phyloP scores from a whole-genome alignment of 2,329 filamentous ascomycete species.

The Mycocentrospora acerina region DNA sequence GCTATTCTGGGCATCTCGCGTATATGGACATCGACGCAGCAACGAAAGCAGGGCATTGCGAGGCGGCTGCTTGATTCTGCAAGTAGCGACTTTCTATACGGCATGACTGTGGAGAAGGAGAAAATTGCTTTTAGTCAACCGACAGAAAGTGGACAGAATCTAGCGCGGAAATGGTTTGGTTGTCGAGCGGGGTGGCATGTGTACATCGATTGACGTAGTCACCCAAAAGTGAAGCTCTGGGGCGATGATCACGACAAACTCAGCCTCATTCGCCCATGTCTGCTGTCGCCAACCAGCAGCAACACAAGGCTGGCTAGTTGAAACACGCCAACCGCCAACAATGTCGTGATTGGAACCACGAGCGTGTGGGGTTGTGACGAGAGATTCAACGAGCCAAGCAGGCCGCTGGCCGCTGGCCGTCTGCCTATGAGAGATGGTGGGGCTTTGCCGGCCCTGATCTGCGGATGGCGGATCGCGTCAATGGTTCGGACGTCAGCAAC shows the following conservation, averaged over 20 bases:
- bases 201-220: constrained; percentile 55
- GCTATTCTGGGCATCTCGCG: constrained; percentile 64
- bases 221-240: no score
- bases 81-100: constrained; percentile 57
- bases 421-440: constrained; percentile 18
- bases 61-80: constrained; percentile 59
- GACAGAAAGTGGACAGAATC: constrained; percentile 60
- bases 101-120: constrained; percentile 56
- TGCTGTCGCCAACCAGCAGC: no score
- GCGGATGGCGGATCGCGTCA: constrained; percentile 18
- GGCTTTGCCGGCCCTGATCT: constrained; percentile 25
- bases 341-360: no score
- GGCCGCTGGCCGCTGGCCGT: no score
- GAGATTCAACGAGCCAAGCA: constrained; percentile 3
- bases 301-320: no score
- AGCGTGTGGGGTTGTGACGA: background rate
- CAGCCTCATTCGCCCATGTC: background rate
- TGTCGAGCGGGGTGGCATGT: constrained; percentile 60
- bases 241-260: constrained; percentile 1
- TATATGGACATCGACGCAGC: constrained; percentile 63
- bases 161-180: constrained; percentile 62
- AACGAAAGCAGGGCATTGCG: constrained; percentile 60
- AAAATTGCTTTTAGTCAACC: constrained; percentile 66
- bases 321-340: no score
- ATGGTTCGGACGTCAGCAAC: constrained; percentile 25